A percentile compares a stretch with the other conserved stretches of the same genome.
These are phyloP conservation scores for Globomyces sp. DNA, from an alignment of 371 early-diverging fungal species.

Conservation along the genomic window DNA sequence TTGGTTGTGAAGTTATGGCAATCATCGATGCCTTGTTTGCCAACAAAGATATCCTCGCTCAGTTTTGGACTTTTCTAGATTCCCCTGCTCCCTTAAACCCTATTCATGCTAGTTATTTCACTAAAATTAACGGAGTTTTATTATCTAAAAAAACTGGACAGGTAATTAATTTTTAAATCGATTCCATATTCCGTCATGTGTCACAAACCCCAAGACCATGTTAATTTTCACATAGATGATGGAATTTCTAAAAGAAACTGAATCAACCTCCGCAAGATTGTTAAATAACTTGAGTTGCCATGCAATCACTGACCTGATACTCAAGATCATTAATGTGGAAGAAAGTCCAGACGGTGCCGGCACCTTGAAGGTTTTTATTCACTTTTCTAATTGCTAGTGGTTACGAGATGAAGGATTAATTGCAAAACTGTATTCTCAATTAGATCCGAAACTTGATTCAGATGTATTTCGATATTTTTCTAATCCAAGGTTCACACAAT, in stretches of 20 bases:
- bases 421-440: conserved; percentile 64
- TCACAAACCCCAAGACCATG: no score
- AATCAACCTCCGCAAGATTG: conserved; percentile 33
- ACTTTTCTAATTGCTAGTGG: conserved; percentile 58
- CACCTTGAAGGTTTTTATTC: conserved; percentile 59
- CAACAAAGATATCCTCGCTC: conserved; percentile 65
- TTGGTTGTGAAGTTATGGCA: conserved; percentile 81
- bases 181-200: not conserved
- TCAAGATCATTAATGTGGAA: conserved; percentile 88
- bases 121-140: conserved; percentile 80
- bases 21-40: conserved; percentile 71
- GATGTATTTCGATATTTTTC: conserved; percentile 49
- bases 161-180: conserved; percentile 38
- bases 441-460: conserved; percentile 76
- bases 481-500: conserved; percentile 59
- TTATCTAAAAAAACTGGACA: conserved; percentile 79
- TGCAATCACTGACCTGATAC: conserved; percentile 83
- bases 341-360: conserved; percentile 83
- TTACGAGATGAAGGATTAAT: conserved; percentile 77
- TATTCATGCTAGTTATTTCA: conserved; percentile 81
- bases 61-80: conserved; percentile 81
- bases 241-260: conserved; percentile 59
- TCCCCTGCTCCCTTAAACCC: conserved; percentile 69
- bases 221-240: conserved; percentile 48
- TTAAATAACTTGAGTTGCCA: conserved; percentile 79